Evolutionary conservation across 192 early-diverging fungal genomes (phyloP).

Genomic region (Backusella westeae): DNA sequence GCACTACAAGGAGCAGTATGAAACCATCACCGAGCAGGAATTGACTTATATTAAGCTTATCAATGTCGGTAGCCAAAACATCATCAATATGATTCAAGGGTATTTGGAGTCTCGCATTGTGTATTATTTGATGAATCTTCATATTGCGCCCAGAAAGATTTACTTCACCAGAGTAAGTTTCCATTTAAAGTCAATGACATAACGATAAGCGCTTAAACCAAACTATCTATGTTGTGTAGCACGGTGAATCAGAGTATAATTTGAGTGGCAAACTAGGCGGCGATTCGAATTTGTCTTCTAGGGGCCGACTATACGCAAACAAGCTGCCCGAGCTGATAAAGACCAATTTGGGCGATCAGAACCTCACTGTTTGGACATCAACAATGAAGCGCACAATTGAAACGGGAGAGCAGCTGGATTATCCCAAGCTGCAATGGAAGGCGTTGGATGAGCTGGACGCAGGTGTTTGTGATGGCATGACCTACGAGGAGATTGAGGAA

Average conservation of each 20-base stretch:
- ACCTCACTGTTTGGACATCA: constrained; percentile 94
- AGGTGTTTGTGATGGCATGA: constrained; percentile 97
- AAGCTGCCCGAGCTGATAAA: constrained; percentile 81
- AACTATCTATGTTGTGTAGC: constrained; percentile 34
- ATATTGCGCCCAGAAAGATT: constrained; percentile 91
- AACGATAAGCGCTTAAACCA: constrained; percentile 8
- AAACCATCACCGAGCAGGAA: constrained; percentile 76
- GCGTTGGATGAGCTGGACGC: constrained; percentile 97
- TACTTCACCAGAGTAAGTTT: constrained; percentile 76
- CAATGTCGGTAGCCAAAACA: constrained; percentile 88
- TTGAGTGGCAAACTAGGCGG: constrained; percentile 92
- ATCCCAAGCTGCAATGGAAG: constrained; percentile 95
- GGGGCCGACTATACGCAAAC: constrained; percentile 83
- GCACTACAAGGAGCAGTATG: constrained; percentile 91
- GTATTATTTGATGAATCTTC: constrained; percentile 99
- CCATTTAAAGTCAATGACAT: neutral
- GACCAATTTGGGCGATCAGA: constrained; percentile 69
- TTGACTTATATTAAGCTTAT: constrained; percentile 92
- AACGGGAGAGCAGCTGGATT: constrained; percentile 75
- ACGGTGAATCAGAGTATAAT: constrained; percentile 96
- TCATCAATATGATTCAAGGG: constrained; percentile 93
- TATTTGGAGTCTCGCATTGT: constrained; percentile 97
- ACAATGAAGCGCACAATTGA: constrained; percentile 93
- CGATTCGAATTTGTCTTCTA: constrained; percentile 85
- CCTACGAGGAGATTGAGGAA: constrained; percentile 97